Evolutionary conservation across 1,284 basidiomycete genomes (phyloP), one percentile per base, ranked within the genome.

Genomic region (Sparassis latifolia): DNA sequence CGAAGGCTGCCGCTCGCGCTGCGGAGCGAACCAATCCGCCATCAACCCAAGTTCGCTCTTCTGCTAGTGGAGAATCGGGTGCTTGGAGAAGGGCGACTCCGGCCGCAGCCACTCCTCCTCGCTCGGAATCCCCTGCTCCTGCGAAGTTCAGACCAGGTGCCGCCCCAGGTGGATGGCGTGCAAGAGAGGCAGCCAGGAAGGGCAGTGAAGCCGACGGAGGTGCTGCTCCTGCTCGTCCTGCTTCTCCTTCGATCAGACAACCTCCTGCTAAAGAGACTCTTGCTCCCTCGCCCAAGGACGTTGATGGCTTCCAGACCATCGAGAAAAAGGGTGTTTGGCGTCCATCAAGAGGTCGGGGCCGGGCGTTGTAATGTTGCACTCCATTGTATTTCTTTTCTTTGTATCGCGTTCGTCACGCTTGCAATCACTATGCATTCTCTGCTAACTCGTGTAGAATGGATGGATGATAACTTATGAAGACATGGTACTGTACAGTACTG

Each of bases 271-370:
- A 68, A 53, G 71, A 74, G 49, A 75, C 78, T 48, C 20, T 56
- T 3, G n/a, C 52, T 7, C 20, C 20, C 20, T 20, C 20, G 20
- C 20, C 20, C 20, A 76, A 73, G 53, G 82, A 86, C 38, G 72
- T 79, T 6, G 87, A 89, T 56, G 86, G 87, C 2, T 89, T 89
- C 77, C 79, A 84, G 63, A 74, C 79, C 33, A 82, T 85, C 6
- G 49, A 67, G 50, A 72, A 69, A 60, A 69, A 66, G 52, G 61
- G 46, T 44, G 71, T 74, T 10, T 81, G 79, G 78, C 62, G 66
- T 35, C 57, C 74, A 2, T 66, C 59, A 44, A 66, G 73, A 38
- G 63, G 66, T 41, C 51, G 69, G 40, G 66, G 67, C 39, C 46
- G 57, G 33, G 52, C 40, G 7, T 31, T 49, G 42, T 54, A 39